Conservation (phyloP, 345 rosid genomes). For the Carallia pectinifolia region DNA sequence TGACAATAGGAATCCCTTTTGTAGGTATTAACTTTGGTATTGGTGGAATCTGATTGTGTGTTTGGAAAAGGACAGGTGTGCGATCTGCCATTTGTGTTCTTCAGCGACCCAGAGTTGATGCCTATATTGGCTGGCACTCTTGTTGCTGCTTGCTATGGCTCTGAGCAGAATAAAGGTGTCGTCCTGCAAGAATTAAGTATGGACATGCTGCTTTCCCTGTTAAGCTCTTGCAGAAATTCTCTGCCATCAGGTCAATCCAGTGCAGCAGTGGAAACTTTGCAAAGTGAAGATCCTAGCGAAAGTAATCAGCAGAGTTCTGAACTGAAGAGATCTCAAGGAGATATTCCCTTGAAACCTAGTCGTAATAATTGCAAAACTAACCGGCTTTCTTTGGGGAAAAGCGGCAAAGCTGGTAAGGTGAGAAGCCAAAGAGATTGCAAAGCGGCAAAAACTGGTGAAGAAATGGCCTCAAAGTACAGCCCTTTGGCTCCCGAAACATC, state of each 20-base stretch:
- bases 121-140: conserved; percentile 58
- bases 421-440: conserved; percentile 52
- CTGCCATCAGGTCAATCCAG: conserved; percentile 23
- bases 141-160: conserved; percentile 67
- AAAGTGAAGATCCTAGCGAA: conserved; percentile 36
- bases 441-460: conserved; percentile 49
- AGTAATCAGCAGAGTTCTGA: conserved; percentile 43
- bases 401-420: conserved; percentile 38
- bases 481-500: conserved; percentile 34
- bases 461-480: conserved; percentile 32
- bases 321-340: conserved; percentile 39
- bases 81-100: conserved; percentile 72
- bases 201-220: conserved; percentile 66
- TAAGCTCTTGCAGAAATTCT: conserved; percentile 59
- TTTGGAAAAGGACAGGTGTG: conserved; percentile 52
- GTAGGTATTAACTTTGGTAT: conserved; percentile 4
- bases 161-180: conserved; percentile 63
- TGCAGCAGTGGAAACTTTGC: conserved; percentile 30
- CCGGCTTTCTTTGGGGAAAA: conserved; percentile 36
- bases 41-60: conserved; percentile 20
- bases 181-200: conserved; percentile 67
- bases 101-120: conserved; percentile 71
- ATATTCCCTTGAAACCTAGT: conserved; percentile 29
- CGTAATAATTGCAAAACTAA: conserved; percentile 37
- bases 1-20: conserved; percentile 4